Base-by-base conservation (phyloP, 768 basidiomycete genomes). In the Russula emetica region DNA sequence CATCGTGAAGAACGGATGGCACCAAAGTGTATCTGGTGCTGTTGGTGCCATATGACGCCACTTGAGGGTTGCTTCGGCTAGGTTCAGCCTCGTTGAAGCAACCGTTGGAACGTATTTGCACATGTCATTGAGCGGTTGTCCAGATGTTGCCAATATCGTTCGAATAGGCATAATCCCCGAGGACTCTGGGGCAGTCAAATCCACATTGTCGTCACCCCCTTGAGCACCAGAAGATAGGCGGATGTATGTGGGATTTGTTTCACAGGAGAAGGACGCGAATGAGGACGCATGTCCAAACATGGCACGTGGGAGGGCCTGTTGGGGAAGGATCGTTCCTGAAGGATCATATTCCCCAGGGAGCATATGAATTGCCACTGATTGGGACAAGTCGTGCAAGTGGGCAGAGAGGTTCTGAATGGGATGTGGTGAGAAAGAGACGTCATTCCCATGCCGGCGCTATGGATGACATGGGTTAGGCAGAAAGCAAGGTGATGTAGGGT, bases 11-110 rank as follows among this genome's bases (percentile, higher is more conserved):
- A 89, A 98, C 20, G 97, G 97, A 73, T 98, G 95, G 70, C 97
- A 98, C 94, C 94, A 98, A 4, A 99, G 81, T 1, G 97, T 99
- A 75, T 99, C 97, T 30, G 97, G 97, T 28, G 96, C 96, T 9
- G 97, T 98, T 4, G 97, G 97, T n/a, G 97, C 94, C 73, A 97
- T 85, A 76, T 98, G 96, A 62, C 94, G 79, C 97, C 96, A 99
- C 69, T 80, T 83, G 38, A 99, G 79, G 13, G 94, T 95, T 47
- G 87, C 79, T 70, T 86, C 82, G 11, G 92, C 82, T 64, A 98
- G 80, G 3, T 83, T 82, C 38, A 96, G 72, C 45, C 88, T 81
- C n/a, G 88, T 88, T 61, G 83, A 8, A 85, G 84, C 8, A 85
- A 1, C 86, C 9, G 84, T 80, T 13, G 83, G 81, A 47, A 98